Conservation (phyloP, 2,329 filamentous ascomycete genomes). For the Sordariomycetes sp. region DNA sequence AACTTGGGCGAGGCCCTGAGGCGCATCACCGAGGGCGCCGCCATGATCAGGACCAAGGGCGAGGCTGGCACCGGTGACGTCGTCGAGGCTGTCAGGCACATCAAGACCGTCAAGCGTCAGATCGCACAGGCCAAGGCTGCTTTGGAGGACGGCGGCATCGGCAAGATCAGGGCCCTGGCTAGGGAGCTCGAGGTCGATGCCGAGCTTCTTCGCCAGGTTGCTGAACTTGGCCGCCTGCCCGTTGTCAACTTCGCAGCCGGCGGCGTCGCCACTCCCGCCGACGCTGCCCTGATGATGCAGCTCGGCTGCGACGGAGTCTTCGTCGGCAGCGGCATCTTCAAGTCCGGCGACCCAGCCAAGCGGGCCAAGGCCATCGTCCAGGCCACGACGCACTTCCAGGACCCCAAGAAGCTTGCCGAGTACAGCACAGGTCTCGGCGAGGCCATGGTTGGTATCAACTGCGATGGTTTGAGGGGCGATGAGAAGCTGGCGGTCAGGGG, state of each 20-base stretch:
- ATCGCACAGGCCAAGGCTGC: conserved; percentile 74
- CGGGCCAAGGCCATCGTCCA: conserved; percentile 90
- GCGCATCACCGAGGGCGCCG: conserved; percentile 84
- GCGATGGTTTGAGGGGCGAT: conserved; percentile 62
- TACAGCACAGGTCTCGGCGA: conserved; percentile 86
- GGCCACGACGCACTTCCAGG: conserved; percentile 83
- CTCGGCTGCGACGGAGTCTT: conserved; percentile 97
- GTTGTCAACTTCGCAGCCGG: conserved; percentile 98
- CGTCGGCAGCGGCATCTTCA: conserved; percentile 95
- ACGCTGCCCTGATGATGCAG: conserved; percentile 97
- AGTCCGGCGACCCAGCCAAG: conserved; percentile 83
- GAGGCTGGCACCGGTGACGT: conserved; percentile 97
- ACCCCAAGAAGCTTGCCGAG: conserved; percentile 77
- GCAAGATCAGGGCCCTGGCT: conserved; percentile 59
- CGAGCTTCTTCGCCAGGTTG: conserved; percentile 74
- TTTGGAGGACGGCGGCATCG: conserved; percentile 43
- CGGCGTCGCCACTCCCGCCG: conserved; percentile 97
- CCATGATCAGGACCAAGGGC: conserved; percentile 98
- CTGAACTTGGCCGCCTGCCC: conserved; percentile 76
- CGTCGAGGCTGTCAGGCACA: conserved; percentile 92
- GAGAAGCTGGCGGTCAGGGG: conserved; percentile 81
- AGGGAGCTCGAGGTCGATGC: conserved; percentile 74
- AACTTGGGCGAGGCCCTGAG: conserved; percentile 90
- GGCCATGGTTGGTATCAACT: conserved; percentile 96
- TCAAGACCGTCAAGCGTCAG: conserved; percentile 79